These are phyloP conservation scores for Polytrichum formosum DNA, from an alignment of 225 moss, liverwort and hornwort genomes.

Conservation along the genomic window DNA sequence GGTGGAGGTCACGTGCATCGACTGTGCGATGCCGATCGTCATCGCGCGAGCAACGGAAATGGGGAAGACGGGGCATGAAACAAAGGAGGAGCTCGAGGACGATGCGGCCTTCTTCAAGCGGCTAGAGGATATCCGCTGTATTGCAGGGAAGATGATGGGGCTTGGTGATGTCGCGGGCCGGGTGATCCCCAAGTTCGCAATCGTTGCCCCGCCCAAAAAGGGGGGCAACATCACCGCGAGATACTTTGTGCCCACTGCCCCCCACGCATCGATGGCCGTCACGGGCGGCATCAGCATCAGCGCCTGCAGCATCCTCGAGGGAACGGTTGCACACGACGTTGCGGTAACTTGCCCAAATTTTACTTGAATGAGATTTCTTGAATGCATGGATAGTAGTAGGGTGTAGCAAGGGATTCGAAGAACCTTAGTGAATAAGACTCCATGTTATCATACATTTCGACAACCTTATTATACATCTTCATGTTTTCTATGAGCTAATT, in stretches of 20 bases:
- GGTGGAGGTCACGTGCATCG: conserved; percentile 35
- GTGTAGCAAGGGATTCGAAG: too few species aligned
- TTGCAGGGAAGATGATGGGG: conserved; percentile 29
- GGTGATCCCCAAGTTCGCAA: conserved; percentile 33
- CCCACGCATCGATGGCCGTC: conserved; percentile 51
- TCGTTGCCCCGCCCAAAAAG: conserved; percentile 5
- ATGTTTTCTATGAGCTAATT: too few species aligned
- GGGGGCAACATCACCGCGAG: conserved; percentile 26
- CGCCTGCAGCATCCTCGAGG: conserved; percentile 42
- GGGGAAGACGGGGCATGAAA: conserved; percentile 24
- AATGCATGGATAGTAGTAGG: too few species aligned
- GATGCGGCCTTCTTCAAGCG: conserved; percentile 17
- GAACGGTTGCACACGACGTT: conserved; percentile 36
- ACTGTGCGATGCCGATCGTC: conserved; percentile 37
- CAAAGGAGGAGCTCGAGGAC: conserved; percentile 4
- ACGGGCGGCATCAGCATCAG: conserved; percentile 60
- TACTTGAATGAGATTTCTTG: too few species aligned
- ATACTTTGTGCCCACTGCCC: conserved; percentile 43
- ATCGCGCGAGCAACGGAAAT: conserved; percentile 20
- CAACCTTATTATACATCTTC: too few species aligned
- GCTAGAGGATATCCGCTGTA: conserved; percentile 19
- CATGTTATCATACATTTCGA: too few species aligned
- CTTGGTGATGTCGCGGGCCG: conserved; percentile 19
- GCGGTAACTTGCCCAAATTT: background rate
- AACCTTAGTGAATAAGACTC: too few species aligned